Conservation (phyloP, 2,329 filamentous ascomycete species). For the Sporothrix sp. region DNA sequence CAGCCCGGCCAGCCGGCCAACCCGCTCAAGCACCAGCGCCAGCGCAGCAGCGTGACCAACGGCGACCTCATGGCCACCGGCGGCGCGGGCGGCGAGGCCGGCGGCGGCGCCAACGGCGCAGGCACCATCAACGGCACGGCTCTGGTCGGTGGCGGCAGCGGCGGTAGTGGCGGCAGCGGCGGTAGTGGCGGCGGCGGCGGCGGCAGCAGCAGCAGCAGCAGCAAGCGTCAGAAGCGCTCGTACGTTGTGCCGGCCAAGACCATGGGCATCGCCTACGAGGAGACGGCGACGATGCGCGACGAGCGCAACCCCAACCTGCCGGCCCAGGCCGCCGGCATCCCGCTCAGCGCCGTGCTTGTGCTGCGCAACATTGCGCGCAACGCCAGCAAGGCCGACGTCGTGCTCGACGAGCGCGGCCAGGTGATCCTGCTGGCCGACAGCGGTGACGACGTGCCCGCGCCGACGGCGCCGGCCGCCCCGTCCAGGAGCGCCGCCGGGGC, state of each 20-base stretch:
- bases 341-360: constrained; percentile 67
- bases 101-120: background rate
- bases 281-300: constrained; percentile 46
- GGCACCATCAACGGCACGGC: background rate
- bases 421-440: constrained; percentile 17
- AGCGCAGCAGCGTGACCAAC: constrained; percentile 21
- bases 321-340: constrained; percentile 62
- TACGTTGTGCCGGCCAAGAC: constrained; percentile 48
- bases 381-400: constrained; percentile 48
- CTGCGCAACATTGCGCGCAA: constrained; percentile 69
- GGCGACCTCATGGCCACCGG: constrained; percentile 16
- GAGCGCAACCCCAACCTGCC: constrained; percentile 48
- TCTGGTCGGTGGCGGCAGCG: background rate
- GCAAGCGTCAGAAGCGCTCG: constrained; percentile 29
- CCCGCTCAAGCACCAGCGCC: constrained; percentile 17
- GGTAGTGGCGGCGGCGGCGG: background rate
- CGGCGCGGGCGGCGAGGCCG: background rate
- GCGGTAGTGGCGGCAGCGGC: background rate
- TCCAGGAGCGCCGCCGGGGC: too few relatives aligned
- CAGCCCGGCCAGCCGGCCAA: background rate
- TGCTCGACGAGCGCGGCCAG: constrained; percentile 10
- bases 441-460: constrained; percentile 30
- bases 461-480: too few relatives aligned
- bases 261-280: constrained; percentile 44
- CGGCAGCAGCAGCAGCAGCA: constrained; percentile 15